A percentile compares a stretch with the other conserved stretches of the same genome.
Evolutionary conservation across 164 flowering plant genomes (phyloP).

Genomic region (Magnolia sinica): DNA sequence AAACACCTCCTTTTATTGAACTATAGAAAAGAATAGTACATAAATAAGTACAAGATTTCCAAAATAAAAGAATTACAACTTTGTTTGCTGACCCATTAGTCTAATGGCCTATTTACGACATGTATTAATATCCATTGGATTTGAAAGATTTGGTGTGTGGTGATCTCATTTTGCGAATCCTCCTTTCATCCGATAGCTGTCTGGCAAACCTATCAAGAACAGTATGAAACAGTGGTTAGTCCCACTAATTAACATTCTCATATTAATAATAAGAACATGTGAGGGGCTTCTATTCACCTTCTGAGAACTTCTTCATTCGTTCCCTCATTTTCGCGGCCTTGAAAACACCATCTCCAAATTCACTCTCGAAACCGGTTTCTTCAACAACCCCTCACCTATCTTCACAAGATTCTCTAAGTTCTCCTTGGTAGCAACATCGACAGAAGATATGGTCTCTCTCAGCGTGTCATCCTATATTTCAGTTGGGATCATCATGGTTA

Average conservation of each 20-base stretch:
- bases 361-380: conserved; percentile 17
- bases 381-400: conserved; percentile 17
- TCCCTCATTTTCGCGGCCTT: conserved; percentile 13
- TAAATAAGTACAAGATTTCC: too few relatives aligned
- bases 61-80: too few relatives aligned
- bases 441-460: conserved; percentile 3
- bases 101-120: too few relatives aligned
- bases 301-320: conserved; percentile 22
- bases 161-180: conserved; percentile 1
- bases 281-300: conserved; percentile 9
- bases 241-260: background rate
- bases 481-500: background rate
- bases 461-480: conserved; percentile 17
- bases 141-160: background rate
- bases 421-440: conserved; percentile 14
- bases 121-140: too few relatives aligned
- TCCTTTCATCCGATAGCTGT: conserved; percentile 5
- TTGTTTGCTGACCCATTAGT: too few relatives aligned
- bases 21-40: too few relatives aligned
- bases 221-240: background rate
- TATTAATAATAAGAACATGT: background rate
- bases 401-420: conserved; percentile 21
- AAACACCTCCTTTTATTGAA: too few relatives aligned
- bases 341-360: conserved; percentile 18
- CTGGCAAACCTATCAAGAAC: conserved; percentile 6